These are phyloP conservation scores for Chlorella sorokiniana DNA, from an alignment of 139 green algal genomes.

Conservation along the genomic window DNA sequence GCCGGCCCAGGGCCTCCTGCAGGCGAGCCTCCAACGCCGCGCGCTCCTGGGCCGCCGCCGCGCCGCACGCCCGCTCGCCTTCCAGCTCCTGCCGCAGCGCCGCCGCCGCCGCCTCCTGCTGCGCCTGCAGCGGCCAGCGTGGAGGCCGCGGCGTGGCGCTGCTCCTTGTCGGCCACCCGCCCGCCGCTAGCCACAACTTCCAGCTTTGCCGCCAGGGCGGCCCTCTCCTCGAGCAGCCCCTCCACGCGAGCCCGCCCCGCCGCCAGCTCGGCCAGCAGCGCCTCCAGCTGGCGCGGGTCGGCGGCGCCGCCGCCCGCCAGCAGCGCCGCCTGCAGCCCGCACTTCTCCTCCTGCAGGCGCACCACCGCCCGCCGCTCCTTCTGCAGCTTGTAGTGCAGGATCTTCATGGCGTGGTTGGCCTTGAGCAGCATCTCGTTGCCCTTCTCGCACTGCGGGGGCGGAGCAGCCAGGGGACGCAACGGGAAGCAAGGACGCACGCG, in stretches of 20 bases:
- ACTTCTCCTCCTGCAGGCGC: conserved; percentile 39
- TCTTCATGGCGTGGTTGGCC: conserved; percentile 39
- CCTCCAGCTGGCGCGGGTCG: conserved; percentile 17
- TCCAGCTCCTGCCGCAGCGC: conserved; percentile 7
- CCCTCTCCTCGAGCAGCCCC: conserved; percentile 16
- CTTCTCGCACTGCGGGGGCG: conserved; percentile 27
- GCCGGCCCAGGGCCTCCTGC: conserved; percentile 5
- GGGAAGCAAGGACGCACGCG: too few species aligned
- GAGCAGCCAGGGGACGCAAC: neutral
- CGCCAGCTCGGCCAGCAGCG: conserved; percentile 20
- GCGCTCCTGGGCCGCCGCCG: neutral
- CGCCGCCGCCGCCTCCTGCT: conserved; percentile 4
- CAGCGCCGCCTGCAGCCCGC: conserved; percentile 29
- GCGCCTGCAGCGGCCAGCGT: conserved; percentile 9
- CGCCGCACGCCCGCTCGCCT: neutral
- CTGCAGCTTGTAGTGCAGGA: conserved; percentile 42
- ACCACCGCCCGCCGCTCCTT: conserved; percentile 32
- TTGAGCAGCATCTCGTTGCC: conserved; percentile 32
- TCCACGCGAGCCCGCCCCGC: conserved; percentile 11
- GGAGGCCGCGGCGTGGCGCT: conserved; percentile 5
- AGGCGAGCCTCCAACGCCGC: conserved; percentile 13
- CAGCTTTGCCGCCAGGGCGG: neutral
- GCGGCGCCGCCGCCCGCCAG: neutral
- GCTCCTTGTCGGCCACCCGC: conserved; percentile 5
- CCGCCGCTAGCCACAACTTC: neutral